phyloP scores from a whole-genome alignment of 2,329 filamentous ascomycete species.

The Colletotrichum destructivum region DNA sequence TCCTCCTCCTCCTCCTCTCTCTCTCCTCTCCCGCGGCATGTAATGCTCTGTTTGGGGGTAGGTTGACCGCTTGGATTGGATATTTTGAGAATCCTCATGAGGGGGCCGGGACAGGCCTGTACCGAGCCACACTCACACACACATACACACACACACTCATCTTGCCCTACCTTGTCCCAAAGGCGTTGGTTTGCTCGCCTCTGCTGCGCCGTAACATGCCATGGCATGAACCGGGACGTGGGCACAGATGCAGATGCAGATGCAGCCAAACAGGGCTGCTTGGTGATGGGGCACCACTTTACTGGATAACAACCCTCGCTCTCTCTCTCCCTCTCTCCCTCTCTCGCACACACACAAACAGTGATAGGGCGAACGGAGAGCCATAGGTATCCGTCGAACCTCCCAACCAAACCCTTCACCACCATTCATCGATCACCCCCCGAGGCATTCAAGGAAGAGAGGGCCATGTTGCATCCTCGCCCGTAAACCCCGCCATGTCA shows the following conservation, averaged over 20 bases:
- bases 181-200: background rate
- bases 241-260: constrained; percentile 25
- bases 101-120: constrained; percentile 20
- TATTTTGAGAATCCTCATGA: background rate
- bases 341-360: background rate
- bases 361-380: constrained; percentile 2
- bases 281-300: constrained; percentile 61
- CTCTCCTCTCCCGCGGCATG: background rate
- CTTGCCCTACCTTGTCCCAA: background rate
- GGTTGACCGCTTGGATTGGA: background rate
- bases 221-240: constrained; percentile 33
- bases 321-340: background rate
- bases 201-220: constrained; percentile 29
- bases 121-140: background rate
- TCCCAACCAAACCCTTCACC: constrained; percentile 9
- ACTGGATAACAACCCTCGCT: constrained; percentile 52
- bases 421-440: background rate
- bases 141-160: background rate
- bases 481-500: constrained; percentile 18
- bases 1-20: background rate
- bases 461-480: constrained; percentile 26
- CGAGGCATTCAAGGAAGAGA: background rate
- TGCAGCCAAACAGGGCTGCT: constrained; percentile 38
- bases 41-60: background rate
- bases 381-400: background rate